Base-by-base conservation (phyloP, 176 grass and related monocot species). In the Panicum miliaceum region DNA sequence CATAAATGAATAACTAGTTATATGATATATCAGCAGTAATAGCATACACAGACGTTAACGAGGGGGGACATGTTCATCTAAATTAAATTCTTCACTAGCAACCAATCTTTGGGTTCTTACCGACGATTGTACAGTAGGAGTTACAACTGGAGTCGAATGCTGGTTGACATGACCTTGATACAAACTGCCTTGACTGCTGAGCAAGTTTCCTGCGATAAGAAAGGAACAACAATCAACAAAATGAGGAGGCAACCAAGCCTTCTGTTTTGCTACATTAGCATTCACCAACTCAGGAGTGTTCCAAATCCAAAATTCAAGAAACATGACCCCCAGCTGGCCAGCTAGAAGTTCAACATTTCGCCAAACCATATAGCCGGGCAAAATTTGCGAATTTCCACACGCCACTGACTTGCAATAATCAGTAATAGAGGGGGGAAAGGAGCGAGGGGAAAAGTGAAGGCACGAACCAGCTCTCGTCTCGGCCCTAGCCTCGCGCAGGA, bases 381-480 rank as follows among this genome's bases (percentile, higher is more conserved):
- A 20, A 57, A 14, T 42, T 38, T 3, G 53, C 4, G 43, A 45
- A 40, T 65, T 66, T 79, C 51, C 7, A 52, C 7, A 58, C 34
- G 3, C 46, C 20, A 45, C 23, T 78, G 11, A 32, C 43, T 10
- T 45, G 13, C 22, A 64, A 26, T 22, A 50, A 42, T 19, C 6
- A 50, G 51, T 61, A 66, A 71, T 0, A 51, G 0, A 9, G 1
- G 41, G 12, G 35, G 64, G 22, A 68, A 19, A 22, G 14, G 42
- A 81, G 4, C 52, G 29, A 20, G 12, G 71, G 50, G 65, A 15
- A 18, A 61, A 29, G 40, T 0, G n/a, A 48, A 66, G 64, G 32
- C 27, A 85, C 70, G 19, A 35, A 92, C 90, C 87, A 58, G 77
- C 64, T 54, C 43, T 68, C 7, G 63, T 68, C 29, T 68, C 78